Evolutionary conservation across 805 yeast genomes (phyloP).

Genomic region (Candida ipomoeae): DNA sequence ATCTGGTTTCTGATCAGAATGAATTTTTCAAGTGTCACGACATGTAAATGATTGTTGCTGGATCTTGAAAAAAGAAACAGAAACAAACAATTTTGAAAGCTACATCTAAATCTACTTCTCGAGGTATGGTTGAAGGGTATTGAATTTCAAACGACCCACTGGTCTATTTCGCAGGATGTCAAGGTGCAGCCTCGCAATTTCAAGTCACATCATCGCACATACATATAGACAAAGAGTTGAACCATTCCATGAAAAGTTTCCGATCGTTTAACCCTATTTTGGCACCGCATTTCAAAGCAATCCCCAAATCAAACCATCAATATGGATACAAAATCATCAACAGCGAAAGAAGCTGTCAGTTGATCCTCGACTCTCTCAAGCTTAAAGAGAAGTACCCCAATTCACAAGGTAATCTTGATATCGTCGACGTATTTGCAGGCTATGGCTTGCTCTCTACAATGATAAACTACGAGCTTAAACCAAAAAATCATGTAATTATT

Average conservation of each 20-base stretch:
- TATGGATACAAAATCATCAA: conserved; percentile 24
- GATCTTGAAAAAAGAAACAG: background rate
- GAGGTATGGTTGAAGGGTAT: background rate
- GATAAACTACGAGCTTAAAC: conserved; percentile 56
- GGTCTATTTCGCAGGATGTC: background rate
- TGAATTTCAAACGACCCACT: background rate
- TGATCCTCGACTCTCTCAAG: conserved; percentile 45
- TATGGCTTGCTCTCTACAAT: conserved; percentile 58
- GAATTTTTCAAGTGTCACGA: background rate
- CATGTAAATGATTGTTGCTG: background rate
- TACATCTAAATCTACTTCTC: background rate
- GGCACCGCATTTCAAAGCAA: conserved; percentile 19
- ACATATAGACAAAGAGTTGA: background rate
- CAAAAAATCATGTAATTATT: conserved; percentile 59
- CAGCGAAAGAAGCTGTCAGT: conserved; percentile 26
- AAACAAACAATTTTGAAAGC: no score
- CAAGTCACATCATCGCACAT: background rate
- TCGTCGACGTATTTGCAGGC: conserved; percentile 60
- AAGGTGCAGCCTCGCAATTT: background rate
- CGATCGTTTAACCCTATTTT: conserved; percentile 29
- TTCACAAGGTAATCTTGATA: conserved; percentile 35
- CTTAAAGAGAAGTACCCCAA: conserved; percentile 35
- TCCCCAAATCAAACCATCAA: conserved; percentile 20
- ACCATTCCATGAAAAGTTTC: conserved; percentile 9
- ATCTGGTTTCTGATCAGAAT: background rate